Conservation (phyloP, 31 red algal species). For the Asparagopsis taxiformis region DNA sequence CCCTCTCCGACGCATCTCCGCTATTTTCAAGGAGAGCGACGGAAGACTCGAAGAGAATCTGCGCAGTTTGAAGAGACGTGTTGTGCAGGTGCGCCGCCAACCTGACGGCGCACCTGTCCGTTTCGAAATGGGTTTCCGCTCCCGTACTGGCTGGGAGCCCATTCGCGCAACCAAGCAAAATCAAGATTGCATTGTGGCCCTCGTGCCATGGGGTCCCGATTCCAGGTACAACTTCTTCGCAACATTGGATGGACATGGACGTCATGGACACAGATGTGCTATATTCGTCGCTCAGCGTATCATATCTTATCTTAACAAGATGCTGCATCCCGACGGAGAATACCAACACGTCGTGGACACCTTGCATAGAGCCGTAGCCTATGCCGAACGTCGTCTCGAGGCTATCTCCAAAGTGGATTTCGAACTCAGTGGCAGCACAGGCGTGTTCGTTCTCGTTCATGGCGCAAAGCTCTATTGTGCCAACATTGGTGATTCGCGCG, state of each 20-base stretch:
- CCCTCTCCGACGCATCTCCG: conserved; percentile 8
- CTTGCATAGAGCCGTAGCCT: conserved; percentile 45
- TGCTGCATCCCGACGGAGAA: conserved; percentile 16
- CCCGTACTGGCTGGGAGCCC: conserved; percentile 88
- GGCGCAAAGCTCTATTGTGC: conserved; percentile 55
- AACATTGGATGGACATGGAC: conserved; percentile 87
- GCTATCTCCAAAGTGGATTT: conserved; percentile 44
- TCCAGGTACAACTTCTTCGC: conserved; percentile 60
- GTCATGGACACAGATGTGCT: conserved; percentile 64
- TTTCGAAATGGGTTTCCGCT: conserved; percentile 54
- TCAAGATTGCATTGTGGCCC: conserved; percentile 75
- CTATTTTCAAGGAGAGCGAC: conserved; percentile 27
- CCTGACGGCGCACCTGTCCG: conserved; percentile 67
- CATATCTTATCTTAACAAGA: conserved; percentile 25
- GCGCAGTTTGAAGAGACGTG: conserved; percentile 48
- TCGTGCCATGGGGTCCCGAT: conserved; percentile 51
- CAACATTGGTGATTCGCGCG: conserved; percentile 67
- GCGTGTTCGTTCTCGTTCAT: conserved; percentile 54
- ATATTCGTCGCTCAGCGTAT: conserved; percentile 59
- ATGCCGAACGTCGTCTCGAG: conserved; percentile 54
- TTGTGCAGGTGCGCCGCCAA: conserved; percentile 64
- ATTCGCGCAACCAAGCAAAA: conserved; percentile 77
- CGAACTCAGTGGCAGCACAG: conserved; percentile 71
- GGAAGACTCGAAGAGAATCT: conserved; percentile 23
- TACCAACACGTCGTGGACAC: conserved; percentile 13